Conservation (phyloP, 179 eudicot species). For the Nepenthes alata region DNA sequence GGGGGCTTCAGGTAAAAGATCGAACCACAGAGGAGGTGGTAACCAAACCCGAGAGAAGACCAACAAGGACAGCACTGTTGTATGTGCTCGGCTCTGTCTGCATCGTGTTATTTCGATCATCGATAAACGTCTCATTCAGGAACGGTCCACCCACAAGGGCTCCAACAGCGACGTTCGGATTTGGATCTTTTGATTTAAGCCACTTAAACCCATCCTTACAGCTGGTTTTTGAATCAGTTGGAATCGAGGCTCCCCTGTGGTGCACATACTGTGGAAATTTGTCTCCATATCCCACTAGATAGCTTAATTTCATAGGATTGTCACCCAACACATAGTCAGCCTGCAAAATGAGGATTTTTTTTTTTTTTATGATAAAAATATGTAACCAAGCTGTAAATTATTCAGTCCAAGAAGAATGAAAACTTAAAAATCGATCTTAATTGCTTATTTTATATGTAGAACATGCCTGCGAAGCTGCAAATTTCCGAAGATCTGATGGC, state of each 20-base stretch:
- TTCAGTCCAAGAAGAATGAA: neutral
- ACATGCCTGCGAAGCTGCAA: constrained; percentile 71
- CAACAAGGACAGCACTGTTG: constrained; percentile 67
- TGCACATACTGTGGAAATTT: constrained; percentile 65
- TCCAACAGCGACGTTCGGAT: constrained; percentile 70
- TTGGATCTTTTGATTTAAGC: constrained; percentile 48
- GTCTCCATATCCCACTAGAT: constrained; percentile 73
- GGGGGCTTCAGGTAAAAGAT: constrained; percentile 29
- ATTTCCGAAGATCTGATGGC: constrained; percentile 52
- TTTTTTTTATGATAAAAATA: neutral
- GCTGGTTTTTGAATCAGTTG: constrained; percentile 39
- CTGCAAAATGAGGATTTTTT: constrained; percentile 24
- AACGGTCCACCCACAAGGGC: constrained; percentile 88
- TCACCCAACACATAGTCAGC: constrained; percentile 70
- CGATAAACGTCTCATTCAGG: constrained; percentile 50
- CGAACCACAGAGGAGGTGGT: constrained; percentile 52
- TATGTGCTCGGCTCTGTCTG: constrained; percentile 83
- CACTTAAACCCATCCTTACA: constrained; percentile 61
- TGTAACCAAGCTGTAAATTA: neutral
- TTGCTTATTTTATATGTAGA: too few species aligned
- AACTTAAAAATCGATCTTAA: too few species aligned
- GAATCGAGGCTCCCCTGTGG: constrained; percentile 94
- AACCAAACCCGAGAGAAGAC: constrained; percentile 72
- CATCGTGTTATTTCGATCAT: constrained; percentile 61
- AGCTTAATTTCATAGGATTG: constrained; percentile 73